Evolutionary conservation across 2,329 filamentous ascomycete species (phyloP).

Genomic region (Lomentospora prolificans): DNA sequence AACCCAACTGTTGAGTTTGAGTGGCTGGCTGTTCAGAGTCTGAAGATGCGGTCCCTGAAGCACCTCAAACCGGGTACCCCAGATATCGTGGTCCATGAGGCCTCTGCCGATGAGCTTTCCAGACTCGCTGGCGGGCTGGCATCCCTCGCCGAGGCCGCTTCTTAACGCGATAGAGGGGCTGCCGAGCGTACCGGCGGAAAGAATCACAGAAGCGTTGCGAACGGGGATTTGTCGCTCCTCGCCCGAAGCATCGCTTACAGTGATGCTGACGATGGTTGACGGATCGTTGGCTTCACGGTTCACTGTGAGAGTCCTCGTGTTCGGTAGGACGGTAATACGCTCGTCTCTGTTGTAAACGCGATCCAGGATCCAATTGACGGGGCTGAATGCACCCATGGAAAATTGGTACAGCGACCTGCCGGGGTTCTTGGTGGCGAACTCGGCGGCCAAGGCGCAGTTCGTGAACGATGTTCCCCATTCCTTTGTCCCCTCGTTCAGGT

Average conservation of each 20-base stretch:
- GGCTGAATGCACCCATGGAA: constrained; percentile 7
- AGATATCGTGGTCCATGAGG: constrained; percentile 8
- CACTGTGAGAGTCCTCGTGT: constrained; percentile 1
- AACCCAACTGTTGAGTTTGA: constrained; percentile 6
- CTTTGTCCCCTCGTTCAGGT: constrained; percentile 6
- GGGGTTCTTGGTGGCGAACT: background rate
- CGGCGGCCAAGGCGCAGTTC: constrained; percentile 1
- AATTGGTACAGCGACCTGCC: constrained; percentile 5
- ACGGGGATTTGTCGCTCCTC: constrained; percentile 2
- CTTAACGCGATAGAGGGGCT: constrained; percentile 6
- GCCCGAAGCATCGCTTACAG: background rate
- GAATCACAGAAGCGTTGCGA: background rate
- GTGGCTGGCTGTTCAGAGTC: constrained; percentile 2
- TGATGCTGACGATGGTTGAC: constrained; percentile 1
- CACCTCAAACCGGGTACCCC: constrained; percentile 6
- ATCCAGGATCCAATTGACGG: constrained; percentile 8
- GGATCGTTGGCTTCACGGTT: background rate
- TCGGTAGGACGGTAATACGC: constrained; percentile 6
- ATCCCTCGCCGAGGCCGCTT: constrained; percentile 6
- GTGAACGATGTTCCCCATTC: constrained; percentile 3
- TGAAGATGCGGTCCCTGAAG: constrained; percentile 3
- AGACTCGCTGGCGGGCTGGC: background rate
- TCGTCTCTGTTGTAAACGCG: constrained; percentile 9
- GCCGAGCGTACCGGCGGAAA: constrained; percentile 2
- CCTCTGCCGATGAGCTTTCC: constrained; percentile 6